These are phyloP conservation scores for Erysimum pusillum DNA, from an alignment of 441 rosid species.

Conservation along the genomic window DNA sequence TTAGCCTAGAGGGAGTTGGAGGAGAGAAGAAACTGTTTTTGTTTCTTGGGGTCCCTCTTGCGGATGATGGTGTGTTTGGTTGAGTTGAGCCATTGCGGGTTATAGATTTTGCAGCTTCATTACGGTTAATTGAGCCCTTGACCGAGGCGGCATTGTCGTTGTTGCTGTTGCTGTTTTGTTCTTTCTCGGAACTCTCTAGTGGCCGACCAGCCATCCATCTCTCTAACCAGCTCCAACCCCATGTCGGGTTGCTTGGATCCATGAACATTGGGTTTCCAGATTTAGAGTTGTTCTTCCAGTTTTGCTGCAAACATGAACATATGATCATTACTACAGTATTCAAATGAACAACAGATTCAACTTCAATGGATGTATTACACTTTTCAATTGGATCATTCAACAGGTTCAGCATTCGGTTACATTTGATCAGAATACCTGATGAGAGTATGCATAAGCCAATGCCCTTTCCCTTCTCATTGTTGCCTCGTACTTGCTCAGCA, in stretches of 20 bases:
- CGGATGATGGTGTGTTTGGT: conserved; percentile 51
- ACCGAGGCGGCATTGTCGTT: conserved; percentile 54
- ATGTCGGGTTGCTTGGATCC: conserved; percentile 67
- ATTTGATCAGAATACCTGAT: conserved; percentile 58
- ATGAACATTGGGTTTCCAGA: conserved; percentile 59
- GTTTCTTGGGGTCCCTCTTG: conserved; percentile 51
- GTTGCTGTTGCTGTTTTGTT: conserved; percentile 55
- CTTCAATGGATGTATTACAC: conserved; percentile 3
- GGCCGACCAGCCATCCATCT: conserved; percentile 92
- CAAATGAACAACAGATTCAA: conserved; percentile 22
- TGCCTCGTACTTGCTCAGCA: conserved; percentile 71
- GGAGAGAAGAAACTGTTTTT: conserved; percentile 57
- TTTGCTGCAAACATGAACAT: conserved; percentile 52
- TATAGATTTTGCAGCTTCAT: conserved; percentile 70
- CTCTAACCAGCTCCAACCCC: conserved; percentile 88
- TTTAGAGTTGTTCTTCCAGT: conserved; percentile 64
- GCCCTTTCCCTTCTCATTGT: conserved; percentile 74
- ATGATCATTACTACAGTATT: conserved; percentile 2
- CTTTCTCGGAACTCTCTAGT: conserved; percentile 65
- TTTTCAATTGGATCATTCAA: conserved; percentile 13
- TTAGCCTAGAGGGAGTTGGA: conserved; percentile 66
- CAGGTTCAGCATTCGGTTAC: background rate
- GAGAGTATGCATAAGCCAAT: conserved; percentile 71
- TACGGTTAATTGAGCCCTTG: conserved; percentile 53
- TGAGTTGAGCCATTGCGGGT: conserved; percentile 58